A percentile compares a stretch with the other conserved stretches of the same genome.
Conservation (phyloP, 2,329 filamentous ascomycete genomes). For the Cercospora nicotianae region DNA sequence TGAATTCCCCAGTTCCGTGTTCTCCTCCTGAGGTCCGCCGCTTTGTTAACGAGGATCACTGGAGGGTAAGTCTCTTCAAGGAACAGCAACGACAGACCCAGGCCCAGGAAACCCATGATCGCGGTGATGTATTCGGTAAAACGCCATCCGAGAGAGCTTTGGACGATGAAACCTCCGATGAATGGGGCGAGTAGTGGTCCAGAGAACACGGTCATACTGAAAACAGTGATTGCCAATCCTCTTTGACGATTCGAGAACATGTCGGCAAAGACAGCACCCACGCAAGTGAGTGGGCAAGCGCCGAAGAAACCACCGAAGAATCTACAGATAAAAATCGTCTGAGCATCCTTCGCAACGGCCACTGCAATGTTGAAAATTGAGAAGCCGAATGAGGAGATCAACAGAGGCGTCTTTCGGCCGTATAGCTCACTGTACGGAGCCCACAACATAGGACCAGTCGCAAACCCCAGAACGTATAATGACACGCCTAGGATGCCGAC, state of each 20-base stretch:
- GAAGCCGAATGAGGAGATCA: constrained; percentile 40
- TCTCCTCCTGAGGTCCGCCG: constrained; percentile 53
- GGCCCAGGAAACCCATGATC: constrained; percentile 57
- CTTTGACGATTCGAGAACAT: constrained; percentile 38
- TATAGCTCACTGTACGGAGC: constrained; percentile 52
- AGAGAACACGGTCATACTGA: constrained; percentile 39
- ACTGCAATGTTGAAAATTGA: constrained; percentile 52
- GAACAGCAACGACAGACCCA: constrained; percentile 53
- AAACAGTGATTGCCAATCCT: constrained; percentile 41
- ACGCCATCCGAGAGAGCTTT: constrained; percentile 48
- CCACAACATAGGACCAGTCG: constrained; percentile 44
- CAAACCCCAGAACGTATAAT: constrained; percentile 45
- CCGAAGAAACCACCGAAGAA: constrained; percentile 42
- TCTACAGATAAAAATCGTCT: constrained; percentile 42
- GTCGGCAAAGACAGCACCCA: constrained; percentile 50
- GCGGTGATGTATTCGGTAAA: constrained; percentile 54
- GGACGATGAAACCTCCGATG: constrained; percentile 38
- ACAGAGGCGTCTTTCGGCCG: constrained; percentile 35
- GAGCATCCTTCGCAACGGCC: constrained; percentile 41
- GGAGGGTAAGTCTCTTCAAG: constrained; percentile 60
- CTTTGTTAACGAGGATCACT: constrained; percentile 58
- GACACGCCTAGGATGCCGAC: constrained; percentile 42
- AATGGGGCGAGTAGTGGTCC: constrained; percentile 39
- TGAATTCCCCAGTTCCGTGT: constrained; percentile 62
- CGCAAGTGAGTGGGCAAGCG: constrained; percentile 48